Percentiles rank a stretch among this genome's conserved stretches.
These are phyloP conservation scores for Arbutus unedo DNA, from an alignment of 148 eudicot genomes.

Conservation along the genomic window DNA sequence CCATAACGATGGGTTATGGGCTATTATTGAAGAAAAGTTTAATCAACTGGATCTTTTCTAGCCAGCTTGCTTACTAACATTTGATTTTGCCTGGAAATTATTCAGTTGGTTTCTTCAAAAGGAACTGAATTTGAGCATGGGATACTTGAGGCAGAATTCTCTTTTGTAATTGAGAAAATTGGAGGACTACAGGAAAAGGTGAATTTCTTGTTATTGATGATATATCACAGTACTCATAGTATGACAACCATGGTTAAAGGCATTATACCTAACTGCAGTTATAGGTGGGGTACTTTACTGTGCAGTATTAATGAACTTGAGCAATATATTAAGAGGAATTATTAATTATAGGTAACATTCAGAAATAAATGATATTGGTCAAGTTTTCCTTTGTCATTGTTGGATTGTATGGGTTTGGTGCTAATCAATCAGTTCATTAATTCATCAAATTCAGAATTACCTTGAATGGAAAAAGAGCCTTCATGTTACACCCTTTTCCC, in stretches of 20 bases:
- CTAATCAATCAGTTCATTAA: too few relatives aligned
- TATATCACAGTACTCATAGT: not conserved
- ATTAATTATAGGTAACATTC: too few relatives aligned
- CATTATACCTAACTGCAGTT: not conserved
- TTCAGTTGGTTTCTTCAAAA: slow-evolving; percentile 51
- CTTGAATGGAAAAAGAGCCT: too few relatives aligned
- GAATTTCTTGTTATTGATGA: slow-evolving; percentile 14
- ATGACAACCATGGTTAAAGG: not conserved
- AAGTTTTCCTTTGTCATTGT: too few relatives aligned
- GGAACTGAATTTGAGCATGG: slow-evolving; percentile 71
- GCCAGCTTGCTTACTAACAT: not conserved
- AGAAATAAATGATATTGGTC: too few relatives aligned
- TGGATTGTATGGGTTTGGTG: too few relatives aligned
- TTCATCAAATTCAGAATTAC: too few relatives aligned
- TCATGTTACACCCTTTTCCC: too few relatives aligned
- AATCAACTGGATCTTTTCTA: slow-evolving; percentile 5
- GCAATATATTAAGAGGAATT: not conserved
- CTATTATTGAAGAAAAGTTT: not conserved
- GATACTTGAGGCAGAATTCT: slow-evolving; percentile 72
- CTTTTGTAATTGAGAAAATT: slow-evolving; percentile 64
- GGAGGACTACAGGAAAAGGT: slow-evolving; percentile 68
- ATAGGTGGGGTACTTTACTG: not conserved
- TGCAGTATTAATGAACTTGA: not conserved
- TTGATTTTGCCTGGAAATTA: slow-evolving; percentile 14
- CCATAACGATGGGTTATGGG: not conserved